Evolutionary conservation across 441 rosid genomes (phyloP).

Genomic region (Omphalea diandra): DNA sequence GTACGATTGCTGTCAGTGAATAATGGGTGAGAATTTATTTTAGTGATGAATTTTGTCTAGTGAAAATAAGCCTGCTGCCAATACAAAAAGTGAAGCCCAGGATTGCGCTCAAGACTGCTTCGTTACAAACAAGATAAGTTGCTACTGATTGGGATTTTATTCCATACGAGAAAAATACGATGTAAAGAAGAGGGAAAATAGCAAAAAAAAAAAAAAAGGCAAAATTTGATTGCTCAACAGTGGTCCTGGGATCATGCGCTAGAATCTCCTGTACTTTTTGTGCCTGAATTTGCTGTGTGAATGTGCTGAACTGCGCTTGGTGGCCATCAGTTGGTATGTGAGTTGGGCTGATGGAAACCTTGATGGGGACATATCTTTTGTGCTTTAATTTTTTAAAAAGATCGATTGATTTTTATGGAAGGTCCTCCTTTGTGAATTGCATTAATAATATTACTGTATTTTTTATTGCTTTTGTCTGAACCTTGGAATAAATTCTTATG

Average conservation of each 20-base stretch:
- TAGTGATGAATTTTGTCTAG: constrained; percentile 29
- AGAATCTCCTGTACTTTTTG: constrained; percentile 43
- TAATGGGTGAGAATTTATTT: constrained; percentile 31
- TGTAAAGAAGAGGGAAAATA: constrained; percentile 1
- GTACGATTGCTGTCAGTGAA: constrained; percentile 17
- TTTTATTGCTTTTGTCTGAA: constrained; percentile 36
- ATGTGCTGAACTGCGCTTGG: constrained; percentile 46
- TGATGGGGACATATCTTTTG: constrained; percentile 46
- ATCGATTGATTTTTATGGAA: constrained; percentile 37
- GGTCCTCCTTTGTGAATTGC: constrained; percentile 22
- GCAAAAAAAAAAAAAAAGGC: neutral
- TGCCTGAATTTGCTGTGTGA: constrained; percentile 42
- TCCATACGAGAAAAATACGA: constrained; percentile 25
- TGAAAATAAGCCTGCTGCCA: constrained; percentile 25
- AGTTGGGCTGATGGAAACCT: constrained; percentile 49
- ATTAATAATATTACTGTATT: constrained; percentile 8
- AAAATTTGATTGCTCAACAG: constrained; percentile 25
- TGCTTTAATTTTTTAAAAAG: constrained; percentile 34
- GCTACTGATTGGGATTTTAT: constrained; percentile 43
- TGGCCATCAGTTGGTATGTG: constrained; percentile 47
- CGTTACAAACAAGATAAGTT: constrained; percentile 36
- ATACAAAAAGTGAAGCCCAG: constrained; percentile 24
- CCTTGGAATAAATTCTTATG: constrained; percentile 57
- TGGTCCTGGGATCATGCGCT: constrained; percentile 35
- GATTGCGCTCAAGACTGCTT: constrained; percentile 17